phyloP scores from a whole-genome alignment of 2,329 filamentous ascomycete species.

The Nemania diffusa region DNA sequence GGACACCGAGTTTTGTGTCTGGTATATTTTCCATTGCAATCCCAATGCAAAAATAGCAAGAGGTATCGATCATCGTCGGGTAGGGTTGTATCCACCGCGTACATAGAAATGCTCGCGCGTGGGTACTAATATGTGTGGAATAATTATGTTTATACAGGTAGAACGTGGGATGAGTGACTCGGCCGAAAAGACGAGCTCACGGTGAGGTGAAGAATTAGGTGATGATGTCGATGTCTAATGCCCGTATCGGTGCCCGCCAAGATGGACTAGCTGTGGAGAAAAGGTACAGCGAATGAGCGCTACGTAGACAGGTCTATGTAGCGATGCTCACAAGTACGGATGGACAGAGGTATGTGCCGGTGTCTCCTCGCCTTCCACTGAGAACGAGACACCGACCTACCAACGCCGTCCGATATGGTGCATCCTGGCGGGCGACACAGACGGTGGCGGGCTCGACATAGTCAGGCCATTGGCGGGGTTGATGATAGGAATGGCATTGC shows the following conservation, averaged over 20 bases:
- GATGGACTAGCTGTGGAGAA: constrained; percentile 56
- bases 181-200: constrained; percentile 42
- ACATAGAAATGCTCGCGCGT: constrained; percentile 45
- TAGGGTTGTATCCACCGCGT: constrained; percentile 53
- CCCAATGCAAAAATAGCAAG: constrained; percentile 53
- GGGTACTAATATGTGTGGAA: constrained; percentile 57
- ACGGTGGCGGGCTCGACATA: constrained; percentile 87
- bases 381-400: constrained; percentile 58
- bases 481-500: constrained; percentile 97
- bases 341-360: constrained; percentile 51
- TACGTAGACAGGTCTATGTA: constrained; percentile 39
- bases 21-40: constrained; percentile 46
- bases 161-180: constrained; percentile 46
- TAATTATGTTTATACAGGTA: constrained; percentile 62
- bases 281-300: constrained; percentile 52
- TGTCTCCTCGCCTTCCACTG: constrained; percentile 49
- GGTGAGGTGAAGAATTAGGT: constrained; percentile 44
- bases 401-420: constrained; percentile 67
- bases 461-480: constrained; percentile 91
- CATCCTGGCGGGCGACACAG: constrained; percentile 71
- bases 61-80: constrained; percentile 60
- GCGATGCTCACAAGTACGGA: constrained; percentile 39
- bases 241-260: constrained; percentile 61
- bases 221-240: constrained; percentile 58
- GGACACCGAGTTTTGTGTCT: constrained; percentile 48